phyloP scores from a whole-genome alignment of 2,329 filamentous ascomycete genomes.

The Clonostachys solani region DNA sequence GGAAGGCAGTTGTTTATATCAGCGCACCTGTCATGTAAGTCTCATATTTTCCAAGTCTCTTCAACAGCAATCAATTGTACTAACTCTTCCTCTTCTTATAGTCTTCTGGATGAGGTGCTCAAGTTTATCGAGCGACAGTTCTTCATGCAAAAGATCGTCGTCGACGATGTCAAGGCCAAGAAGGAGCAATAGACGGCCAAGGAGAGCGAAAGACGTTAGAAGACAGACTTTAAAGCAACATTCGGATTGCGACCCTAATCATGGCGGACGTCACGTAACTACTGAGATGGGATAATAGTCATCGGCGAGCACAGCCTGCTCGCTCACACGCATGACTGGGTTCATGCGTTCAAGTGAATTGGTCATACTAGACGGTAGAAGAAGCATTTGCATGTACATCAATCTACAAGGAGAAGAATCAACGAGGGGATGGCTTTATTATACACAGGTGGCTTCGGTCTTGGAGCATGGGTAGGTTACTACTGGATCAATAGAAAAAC shows the following conservation, averaged over 20 bases:
- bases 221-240: slow-evolving; percentile 3
- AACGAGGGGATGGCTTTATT: no score
- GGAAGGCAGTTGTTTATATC: slow-evolving; percentile 85
- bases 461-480: no score
- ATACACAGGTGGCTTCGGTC: no score
- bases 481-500: no score
- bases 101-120: slow-evolving; percentile 77
- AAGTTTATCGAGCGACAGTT: slow-evolving; percentile 71
- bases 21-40: slow-evolving; percentile 91
- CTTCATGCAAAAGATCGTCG: slow-evolving; percentile 50
- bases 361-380: no score
- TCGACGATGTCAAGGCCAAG: slow-evolving; percentile 37
- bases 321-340: background rate
- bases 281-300: slow-evolving; percentile 7
- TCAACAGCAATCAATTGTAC: background rate
- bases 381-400: no score
- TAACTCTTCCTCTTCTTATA: slow-evolving; percentile 19
- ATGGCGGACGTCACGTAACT: slow-evolving; percentile 10
- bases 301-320: background rate
- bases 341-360: no score
- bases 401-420: no score
- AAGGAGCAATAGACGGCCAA: slow-evolving; percentile 42
- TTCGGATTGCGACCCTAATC: slow-evolving; percentile 6
- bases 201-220: slow-evolving; percentile 6
- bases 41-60: background rate